These are phyloP conservation scores for Daldinia sp. DNA, from an alignment of 2,329 filamentous ascomycete genomes.

Conservation along the genomic window DNA sequence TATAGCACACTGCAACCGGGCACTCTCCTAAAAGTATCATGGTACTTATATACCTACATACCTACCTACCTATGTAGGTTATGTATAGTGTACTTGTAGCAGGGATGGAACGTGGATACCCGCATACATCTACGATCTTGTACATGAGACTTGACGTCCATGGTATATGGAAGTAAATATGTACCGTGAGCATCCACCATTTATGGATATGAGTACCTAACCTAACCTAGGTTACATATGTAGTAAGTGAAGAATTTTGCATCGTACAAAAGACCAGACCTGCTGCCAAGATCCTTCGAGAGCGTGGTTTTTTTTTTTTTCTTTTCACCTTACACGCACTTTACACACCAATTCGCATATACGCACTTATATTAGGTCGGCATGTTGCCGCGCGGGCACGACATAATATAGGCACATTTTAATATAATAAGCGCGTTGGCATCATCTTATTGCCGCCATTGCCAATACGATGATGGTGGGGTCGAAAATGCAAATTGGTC, in stretches of 20 bases:
- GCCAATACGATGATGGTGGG: slow-evolving; percentile 3
- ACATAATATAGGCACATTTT: background rate
- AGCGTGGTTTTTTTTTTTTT: no score
- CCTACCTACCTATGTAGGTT: no score
- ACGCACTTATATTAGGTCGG: background rate
- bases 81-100: background rate
- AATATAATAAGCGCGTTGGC: background rate
- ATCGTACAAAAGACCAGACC: background rate
- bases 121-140: no score
- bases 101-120: background rate
- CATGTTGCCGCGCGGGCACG: background rate
- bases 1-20: no score
- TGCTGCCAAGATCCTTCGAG: background rate
- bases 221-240: background rate
- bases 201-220: background rate
- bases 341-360: no score
- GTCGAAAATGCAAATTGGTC: background rate
- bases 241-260: background rate
- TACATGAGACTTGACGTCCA: no score
- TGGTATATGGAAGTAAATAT: no score
- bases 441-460: background rate
- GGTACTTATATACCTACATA: background rate
- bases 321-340: no score
- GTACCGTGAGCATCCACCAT: no score
- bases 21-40: no score